Percentiles rank a stretch among this genome's conserved stretches.
phyloP scores from a whole-genome alignment of 768 basidiomycete genomes.

The Omphalotus guepiniiformis region DNA sequence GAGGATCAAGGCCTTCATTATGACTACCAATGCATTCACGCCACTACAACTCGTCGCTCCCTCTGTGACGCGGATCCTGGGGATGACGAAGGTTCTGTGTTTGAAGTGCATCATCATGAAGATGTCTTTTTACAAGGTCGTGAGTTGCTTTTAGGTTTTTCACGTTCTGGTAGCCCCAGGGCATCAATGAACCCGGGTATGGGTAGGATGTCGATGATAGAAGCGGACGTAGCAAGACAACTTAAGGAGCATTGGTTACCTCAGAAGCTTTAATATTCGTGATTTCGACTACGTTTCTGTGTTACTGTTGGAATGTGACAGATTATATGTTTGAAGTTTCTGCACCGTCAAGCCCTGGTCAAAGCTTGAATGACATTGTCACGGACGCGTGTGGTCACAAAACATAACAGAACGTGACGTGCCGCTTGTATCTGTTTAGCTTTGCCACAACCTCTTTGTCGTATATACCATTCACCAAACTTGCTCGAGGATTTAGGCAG shows the following conservation, averaged over 20 bases:
- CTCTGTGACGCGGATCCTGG: neutral
- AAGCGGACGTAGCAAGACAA: constrained; percentile 56
- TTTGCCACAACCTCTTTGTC: neutral
- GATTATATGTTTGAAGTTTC: neutral
- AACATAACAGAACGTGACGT: neutral
- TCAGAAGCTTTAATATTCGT: constrained; percentile 39
- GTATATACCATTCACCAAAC: no score
- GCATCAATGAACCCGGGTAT: neutral
- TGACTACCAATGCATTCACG: no score
- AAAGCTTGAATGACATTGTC: neutral
- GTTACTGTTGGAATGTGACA: neutral
- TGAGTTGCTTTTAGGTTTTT: constrained; percentile 41
- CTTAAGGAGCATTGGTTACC: constrained; percentile 67
- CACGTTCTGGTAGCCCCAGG: constrained; percentile 11
- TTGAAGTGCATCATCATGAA: constrained; percentile 13
- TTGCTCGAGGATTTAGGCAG: no score
- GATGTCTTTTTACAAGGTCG: constrained; percentile 53
- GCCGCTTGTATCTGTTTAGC: neutral
- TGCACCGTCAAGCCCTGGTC: neutral
- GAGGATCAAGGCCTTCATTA: no score
- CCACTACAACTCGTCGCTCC: no score
- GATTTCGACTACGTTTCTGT: neutral
- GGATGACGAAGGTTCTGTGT: constrained; percentile 3
- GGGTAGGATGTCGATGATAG: constrained; percentile 37
- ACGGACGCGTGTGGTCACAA: neutral